These are phyloP conservation scores for Tephrocybe sp. DNA, from an alignment of 768 basidiomycete species.

Conservation along the genomic window DNA sequence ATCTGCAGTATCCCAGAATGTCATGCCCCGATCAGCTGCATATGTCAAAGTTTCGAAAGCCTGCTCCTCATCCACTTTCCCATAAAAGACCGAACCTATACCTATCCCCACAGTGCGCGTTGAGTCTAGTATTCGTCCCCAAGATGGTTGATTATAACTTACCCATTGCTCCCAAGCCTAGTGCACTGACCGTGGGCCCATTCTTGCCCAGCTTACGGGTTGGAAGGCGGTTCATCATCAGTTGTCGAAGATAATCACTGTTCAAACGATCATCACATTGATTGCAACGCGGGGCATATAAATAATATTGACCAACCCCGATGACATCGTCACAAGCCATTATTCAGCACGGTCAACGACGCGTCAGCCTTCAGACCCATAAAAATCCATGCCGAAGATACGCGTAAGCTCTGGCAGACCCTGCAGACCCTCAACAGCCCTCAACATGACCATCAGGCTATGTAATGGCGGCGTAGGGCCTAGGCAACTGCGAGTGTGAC, in stretches of 20 bases:
- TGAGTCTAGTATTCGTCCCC: not conserved
- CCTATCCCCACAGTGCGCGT: slow-evolving; percentile 8
- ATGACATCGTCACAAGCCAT: too few relatives aligned
- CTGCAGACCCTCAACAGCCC: too few relatives aligned
- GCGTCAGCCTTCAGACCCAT: too few relatives aligned
- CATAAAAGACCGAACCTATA: slow-evolving; percentile 21
- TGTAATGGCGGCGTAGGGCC: too few relatives aligned
- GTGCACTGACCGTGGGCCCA: slow-evolving; percentile 25
- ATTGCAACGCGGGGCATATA: too few relatives aligned
- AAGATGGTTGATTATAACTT: not conserved
- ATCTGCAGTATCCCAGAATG: slow-evolving; percentile 49
- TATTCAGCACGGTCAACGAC: too few relatives aligned
- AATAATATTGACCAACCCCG: too few relatives aligned
- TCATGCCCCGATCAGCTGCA: slow-evolving; percentile 25
- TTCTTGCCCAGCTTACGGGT: slow-evolving; percentile 23
- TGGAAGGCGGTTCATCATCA: slow-evolving; percentile 10
- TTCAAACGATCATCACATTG: too few relatives aligned
- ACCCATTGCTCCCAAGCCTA: slow-evolving; percentile 28
- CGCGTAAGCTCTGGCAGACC: too few relatives aligned
- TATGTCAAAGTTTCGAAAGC: slow-evolving; percentile 17
- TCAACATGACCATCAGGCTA: too few relatives aligned
- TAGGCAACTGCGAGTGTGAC: too few relatives aligned
- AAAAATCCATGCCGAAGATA: too few relatives aligned
- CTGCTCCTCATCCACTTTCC: slow-evolving; percentile 13
- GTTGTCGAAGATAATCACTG: not conserved